phyloP scores from a whole-genome alignment of 2,329 filamentous ascomycete species.

The Colletotrichum tropicale region DNA sequence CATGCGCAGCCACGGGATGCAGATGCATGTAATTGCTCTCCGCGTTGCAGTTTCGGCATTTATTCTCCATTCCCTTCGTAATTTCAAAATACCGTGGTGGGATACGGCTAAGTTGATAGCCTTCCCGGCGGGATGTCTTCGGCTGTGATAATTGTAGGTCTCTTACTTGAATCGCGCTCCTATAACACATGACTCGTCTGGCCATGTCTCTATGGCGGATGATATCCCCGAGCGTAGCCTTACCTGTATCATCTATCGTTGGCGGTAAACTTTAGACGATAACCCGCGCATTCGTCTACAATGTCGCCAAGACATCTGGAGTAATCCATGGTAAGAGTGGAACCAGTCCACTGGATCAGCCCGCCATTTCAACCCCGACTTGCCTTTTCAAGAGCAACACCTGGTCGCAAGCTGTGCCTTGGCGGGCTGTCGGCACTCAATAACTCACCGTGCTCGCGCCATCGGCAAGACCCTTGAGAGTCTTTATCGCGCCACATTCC shows the following conservation, averaged over 20 bases:
- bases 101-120: background rate
- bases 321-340: background rate
- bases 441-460: background rate
- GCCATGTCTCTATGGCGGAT: background rate
- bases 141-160: background rate
- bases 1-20: background rate
- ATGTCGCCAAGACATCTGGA: background rate
- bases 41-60: background rate
- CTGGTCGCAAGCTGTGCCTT: background rate
- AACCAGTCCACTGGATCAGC: background rate
- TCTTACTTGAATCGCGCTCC: background rate
- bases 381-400: background rate
- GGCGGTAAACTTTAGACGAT: background rate
- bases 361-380: background rate
- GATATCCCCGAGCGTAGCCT: background rate
- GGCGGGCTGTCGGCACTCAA: background rate
- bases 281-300: background rate
- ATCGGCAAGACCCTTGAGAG: background rate
- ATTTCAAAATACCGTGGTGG: background rate
- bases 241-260: background rate
- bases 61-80: accelerated
- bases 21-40: background rate
- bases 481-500: background rate
- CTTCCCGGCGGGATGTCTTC: background rate
- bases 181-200: background rate